Evolutionary conservation across 768 basidiomycete species (phyloP).

Genomic region (Fomitopsis pulvina): DNA sequence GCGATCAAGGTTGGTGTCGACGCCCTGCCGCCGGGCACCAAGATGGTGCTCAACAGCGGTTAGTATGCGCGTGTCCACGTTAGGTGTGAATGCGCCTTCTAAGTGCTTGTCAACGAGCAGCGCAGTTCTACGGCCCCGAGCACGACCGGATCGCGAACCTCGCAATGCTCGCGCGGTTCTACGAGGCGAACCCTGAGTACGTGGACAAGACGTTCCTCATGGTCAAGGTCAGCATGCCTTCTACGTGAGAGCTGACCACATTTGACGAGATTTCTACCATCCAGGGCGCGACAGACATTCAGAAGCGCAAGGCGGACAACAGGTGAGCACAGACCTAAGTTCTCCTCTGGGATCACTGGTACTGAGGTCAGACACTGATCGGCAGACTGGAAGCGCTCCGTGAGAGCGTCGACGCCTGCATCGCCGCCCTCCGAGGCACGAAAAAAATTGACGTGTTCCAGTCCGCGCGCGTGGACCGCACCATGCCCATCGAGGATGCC

Average conservation of each 20-base stretch:
- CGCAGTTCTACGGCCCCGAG: constrained; percentile 51
- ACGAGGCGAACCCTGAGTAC: constrained; percentile 35
- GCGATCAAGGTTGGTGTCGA: constrained; percentile 48
- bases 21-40: too few relatives aligned
- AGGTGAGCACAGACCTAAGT: too few relatives aligned
- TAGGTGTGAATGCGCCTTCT: constrained; percentile 22
- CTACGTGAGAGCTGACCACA: neutral
- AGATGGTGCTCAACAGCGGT: constrained; percentile 47
- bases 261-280: neutral
- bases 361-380: too few relatives aligned
- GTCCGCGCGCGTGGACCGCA: constrained; percentile 39
- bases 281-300: neutral
- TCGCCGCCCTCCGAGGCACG: constrained; percentile 38
- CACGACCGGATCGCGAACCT: constrained; percentile 34
- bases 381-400: constrained; percentile 35
- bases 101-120: constrained; percentile 24
- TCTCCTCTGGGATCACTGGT: constrained; percentile 31
- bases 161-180: constrained; percentile 42
- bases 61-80: too few relatives aligned
- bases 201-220: constrained; percentile 38
- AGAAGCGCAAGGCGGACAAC: neutral
- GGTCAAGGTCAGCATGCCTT: constrained; percentile 33
- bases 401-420: constrained; percentile 37
- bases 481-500: constrained; percentile 30
- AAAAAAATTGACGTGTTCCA: constrained; percentile 58